Conservation (phyloP, 306 rosid species). For the Morella rubra region DNA sequence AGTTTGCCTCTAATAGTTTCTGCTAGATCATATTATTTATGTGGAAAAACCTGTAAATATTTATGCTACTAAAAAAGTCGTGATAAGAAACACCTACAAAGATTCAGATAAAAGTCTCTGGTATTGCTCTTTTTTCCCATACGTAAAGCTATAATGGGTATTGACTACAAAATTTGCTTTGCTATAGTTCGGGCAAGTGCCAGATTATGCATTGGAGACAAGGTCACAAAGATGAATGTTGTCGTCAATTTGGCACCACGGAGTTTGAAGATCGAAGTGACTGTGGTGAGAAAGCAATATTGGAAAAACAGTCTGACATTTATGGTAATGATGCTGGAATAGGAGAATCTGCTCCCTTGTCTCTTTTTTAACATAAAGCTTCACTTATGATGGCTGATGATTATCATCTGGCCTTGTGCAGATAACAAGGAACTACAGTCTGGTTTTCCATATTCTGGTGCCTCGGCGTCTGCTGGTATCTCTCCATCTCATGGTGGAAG, state of each 20-base stretch:
- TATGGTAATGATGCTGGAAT: conserved; percentile 40
- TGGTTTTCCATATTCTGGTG: conserved; percentile 27
- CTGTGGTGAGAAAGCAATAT: conserved; percentile 18
- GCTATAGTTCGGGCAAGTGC: conserved; percentile 79
- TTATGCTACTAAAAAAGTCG: neutral
- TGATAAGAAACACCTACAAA: neutral
- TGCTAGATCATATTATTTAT: neutral
- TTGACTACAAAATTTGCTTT: conserved; percentile 29
- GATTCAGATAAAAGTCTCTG: neutral
- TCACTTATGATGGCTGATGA: conserved; percentile 23
- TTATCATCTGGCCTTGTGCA: conserved; percentile 39
- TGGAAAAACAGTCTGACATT: conserved; percentile 26
- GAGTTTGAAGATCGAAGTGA: conserved; percentile 29
- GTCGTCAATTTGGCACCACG: conserved; percentile 29
- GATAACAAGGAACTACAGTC: conserved; percentile 35
- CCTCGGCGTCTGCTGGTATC: conserved; percentile 23
- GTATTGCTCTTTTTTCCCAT: neutral
- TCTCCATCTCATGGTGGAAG: conserved; percentile 40
- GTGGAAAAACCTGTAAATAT: too few relatives aligned
- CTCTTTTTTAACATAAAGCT: conserved; percentile 1
- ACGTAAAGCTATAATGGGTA: conserved; percentile 7
- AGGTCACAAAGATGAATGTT: conserved; percentile 82
- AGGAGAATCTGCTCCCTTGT: conserved; percentile 11
- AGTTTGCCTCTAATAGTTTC: neutral
- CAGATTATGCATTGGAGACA: conserved; percentile 84